These are phyloP conservation scores for Plantago lanceolata DNA, from an alignment of 305 asterid species.

Conservation along the genomic window DNA sequence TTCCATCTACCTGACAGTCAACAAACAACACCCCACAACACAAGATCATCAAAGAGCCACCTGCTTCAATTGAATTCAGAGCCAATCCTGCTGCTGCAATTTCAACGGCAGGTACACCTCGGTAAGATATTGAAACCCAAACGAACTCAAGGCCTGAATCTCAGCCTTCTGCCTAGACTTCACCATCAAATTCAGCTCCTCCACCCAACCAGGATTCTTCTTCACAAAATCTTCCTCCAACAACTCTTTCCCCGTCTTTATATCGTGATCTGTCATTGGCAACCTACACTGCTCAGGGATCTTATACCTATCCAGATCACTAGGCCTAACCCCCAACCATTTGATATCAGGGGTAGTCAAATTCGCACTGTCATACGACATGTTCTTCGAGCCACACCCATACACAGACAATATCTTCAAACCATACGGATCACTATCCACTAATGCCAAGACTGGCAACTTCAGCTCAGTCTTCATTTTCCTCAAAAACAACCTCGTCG, in stretches of 20 bases:
- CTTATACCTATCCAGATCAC: conserved; percentile 80
- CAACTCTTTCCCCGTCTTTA: conserved; percentile 81
- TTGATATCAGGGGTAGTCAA: conserved; percentile 80
- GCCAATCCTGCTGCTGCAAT: conserved; percentile 89
- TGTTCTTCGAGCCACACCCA: conserved; percentile 86
- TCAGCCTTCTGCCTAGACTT: conserved; percentile 91
- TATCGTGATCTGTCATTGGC: conserved; percentile 90
- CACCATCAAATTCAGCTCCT: conserved; percentile 85
- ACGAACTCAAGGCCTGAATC: conserved; percentile 89
- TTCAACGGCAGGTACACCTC: conserved; percentile 88
- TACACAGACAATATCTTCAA: conserved; percentile 74
- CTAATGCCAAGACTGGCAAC: conserved; percentile 74
- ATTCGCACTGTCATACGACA: conserved; percentile 88
- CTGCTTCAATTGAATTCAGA: conserved; percentile 29
- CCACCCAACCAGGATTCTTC: conserved; percentile 93
- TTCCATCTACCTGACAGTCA: neutral
- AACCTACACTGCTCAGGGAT: conserved; percentile 79
- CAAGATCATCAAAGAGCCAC: neutral
- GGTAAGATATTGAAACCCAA: conserved; percentile 82
- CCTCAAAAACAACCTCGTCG: conserved; percentile 67
- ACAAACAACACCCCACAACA: neutral
- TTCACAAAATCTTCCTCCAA: conserved; percentile 93
- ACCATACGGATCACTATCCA: conserved; percentile 85
- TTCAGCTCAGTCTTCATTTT: conserved; percentile 82
- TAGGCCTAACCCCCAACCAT: conserved; percentile 84